Evolutionary conservation across 495 filamentous ascomycete genomes (phyloP).

Genomic region (Apiosordaria backusii): DNA sequence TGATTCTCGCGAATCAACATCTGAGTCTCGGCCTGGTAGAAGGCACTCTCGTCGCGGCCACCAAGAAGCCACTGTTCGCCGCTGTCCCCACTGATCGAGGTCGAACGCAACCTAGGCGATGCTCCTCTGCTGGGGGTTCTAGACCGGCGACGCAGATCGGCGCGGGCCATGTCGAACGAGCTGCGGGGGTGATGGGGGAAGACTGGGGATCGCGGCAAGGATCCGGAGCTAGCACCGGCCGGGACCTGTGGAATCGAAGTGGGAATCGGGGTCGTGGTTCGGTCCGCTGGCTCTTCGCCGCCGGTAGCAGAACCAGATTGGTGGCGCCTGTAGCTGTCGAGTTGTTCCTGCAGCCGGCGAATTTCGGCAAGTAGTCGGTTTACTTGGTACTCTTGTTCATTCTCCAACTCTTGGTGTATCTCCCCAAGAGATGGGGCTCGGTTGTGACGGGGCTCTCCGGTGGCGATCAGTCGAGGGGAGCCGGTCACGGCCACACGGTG

Average conservation of each 20-base stretch:
- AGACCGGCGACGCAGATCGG: conserved; percentile 51
- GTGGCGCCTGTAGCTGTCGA: conserved; percentile 55
- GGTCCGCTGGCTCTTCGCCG: conserved; percentile 65
- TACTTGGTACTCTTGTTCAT: conserved; percentile 94
- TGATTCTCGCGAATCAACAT: conserved; percentile 88
- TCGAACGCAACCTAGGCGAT: conserved; percentile 52
- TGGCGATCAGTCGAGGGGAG: conserved; percentile 54
- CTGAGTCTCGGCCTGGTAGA: conserved; percentile 89
- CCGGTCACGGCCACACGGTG: conserved; percentile 57
- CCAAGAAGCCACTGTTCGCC: conserved; percentile 43
- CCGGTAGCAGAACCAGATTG: conserved; percentile 48
- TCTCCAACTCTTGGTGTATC: conserved; percentile 90
- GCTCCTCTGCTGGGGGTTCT: conserved; percentile 55
- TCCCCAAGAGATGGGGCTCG: conserved; percentile 82
- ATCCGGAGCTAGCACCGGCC: conserved; percentile 26
- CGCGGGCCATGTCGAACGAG: conserved; percentile 56
- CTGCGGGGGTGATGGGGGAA: conserved; percentile 52
- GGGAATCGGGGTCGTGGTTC: conserved; percentile 44
- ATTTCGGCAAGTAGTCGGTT: conserved; percentile 90
- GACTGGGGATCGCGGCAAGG: conserved; percentile 51
- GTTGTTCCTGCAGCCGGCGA: conserved; percentile 76
- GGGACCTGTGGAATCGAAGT: conserved; percentile 29
- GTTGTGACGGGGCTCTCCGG: conserved; percentile 58
- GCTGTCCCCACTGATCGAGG: conserved; percentile 52
- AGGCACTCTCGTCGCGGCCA: conserved; percentile 73